phyloP scores from a whole-genome alignment of 2,329 filamentous ascomycete species.

The Daldinia sp. region DNA sequence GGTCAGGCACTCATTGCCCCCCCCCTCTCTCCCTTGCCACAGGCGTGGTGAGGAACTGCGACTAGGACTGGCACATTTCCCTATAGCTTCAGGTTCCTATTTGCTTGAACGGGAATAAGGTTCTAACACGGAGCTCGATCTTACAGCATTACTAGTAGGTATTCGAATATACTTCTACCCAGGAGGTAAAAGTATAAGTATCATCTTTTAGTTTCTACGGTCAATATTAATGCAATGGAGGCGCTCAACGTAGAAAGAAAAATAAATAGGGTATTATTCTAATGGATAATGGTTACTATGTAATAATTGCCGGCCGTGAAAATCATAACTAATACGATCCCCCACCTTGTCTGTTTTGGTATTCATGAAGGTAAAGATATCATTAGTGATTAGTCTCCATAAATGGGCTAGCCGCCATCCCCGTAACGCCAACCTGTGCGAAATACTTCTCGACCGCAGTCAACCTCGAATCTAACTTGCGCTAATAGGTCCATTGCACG shows the following conservation, averaged over 20 bases:
- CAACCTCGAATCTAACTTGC: not conserved
- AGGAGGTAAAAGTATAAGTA: too few species aligned
- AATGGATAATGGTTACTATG: not conserved
- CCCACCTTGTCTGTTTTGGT: conserved; percentile 3
- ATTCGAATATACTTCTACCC: too few species aligned
- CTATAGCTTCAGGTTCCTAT: not conserved
- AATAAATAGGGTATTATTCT: not conserved
- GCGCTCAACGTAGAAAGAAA: not conserved
- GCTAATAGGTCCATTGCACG: not conserved
- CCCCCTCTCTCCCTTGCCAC: not conserved
- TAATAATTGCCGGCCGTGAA: not conserved
- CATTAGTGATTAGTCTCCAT: conserved; percentile 1
- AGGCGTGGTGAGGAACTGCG: not conserved
- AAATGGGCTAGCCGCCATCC: not conserved
- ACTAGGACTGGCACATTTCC: not conserved
- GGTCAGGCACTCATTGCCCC: not conserved
- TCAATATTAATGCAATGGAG: not conserved
- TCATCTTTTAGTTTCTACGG: too few species aligned
- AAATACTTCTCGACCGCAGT: conserved; percentile 3
- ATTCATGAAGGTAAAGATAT: not conserved
- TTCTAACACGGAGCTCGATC: too few species aligned
- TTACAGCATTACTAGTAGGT: too few species aligned
- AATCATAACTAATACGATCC: not conserved
- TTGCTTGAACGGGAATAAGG: not conserved
- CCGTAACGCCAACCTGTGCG: conserved; percentile 18